phyloP scores from a whole-genome alignment of 1,284 basidiomycete genomes.

The Hymenochaete sp. region DNA sequence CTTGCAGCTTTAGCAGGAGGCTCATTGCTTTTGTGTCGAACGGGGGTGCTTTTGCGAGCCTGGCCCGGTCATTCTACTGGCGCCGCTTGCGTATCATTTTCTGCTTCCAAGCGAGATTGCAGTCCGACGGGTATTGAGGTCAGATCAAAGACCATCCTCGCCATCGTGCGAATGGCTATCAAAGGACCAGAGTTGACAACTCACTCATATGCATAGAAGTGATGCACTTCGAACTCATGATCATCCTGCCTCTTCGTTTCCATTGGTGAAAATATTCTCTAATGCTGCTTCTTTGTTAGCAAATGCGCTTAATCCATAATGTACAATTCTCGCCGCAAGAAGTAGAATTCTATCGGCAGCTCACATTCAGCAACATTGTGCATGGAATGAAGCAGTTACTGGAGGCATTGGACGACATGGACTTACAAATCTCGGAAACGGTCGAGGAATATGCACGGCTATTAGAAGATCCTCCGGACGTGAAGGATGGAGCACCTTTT shows the following conservation, averaged over 20 bases:
- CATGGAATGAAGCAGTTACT: slow-evolving; percentile 77
- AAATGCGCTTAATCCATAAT: slow-evolving; percentile 85
- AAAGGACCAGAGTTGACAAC: too few species aligned
- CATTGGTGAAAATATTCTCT: too few species aligned
- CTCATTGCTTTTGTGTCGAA: too few species aligned
- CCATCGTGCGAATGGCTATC: too few species aligned
- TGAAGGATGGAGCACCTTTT: slow-evolving; percentile 76
- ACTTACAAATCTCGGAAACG: slow-evolving; percentile 57
- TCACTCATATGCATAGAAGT: too few species aligned
- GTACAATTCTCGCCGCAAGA: slow-evolving; percentile 70
- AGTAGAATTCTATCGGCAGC: slow-evolving; percentile 74
- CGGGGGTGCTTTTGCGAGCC: too few species aligned
- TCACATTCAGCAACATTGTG: slow-evolving; percentile 87
- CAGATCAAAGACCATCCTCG: too few species aligned
- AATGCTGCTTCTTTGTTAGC: slow-evolving; percentile 45
- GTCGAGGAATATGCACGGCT: slow-evolving; percentile 50
- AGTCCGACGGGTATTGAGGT: too few species aligned
- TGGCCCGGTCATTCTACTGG: background rate
- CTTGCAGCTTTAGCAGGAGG: slow-evolving; percentile 15
- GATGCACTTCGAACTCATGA: too few species aligned
- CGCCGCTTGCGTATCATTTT: background rate
- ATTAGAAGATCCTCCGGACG: slow-evolving; percentile 60
- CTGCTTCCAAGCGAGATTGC: too few species aligned
- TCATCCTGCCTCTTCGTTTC: too few species aligned
- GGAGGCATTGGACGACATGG: slow-evolving; percentile 86